These are phyloP conservation scores for Magnolia officinalis DNA, from an alignment of 164 flowering plant genomes.

Conservation along the genomic window DNA sequence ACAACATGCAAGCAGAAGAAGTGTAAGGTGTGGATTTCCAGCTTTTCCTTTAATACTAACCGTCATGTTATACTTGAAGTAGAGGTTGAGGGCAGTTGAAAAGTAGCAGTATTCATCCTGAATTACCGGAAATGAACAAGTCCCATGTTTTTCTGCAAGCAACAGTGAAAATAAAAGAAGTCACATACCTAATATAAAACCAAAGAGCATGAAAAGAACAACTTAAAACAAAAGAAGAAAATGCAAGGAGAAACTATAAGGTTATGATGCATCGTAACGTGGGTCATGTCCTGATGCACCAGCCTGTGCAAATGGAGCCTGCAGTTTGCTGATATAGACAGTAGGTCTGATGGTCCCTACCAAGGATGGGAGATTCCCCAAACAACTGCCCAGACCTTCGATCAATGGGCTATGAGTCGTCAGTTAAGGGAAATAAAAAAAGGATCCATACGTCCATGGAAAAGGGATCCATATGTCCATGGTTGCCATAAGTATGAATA, in stretches of 20 bases:
- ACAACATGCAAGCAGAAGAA: neutral
- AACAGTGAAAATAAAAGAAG: neutral
- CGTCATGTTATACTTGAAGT: constrained; percentile 75
- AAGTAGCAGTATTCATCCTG: constrained; percentile 75
- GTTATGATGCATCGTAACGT: neutral
- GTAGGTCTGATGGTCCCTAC: too few species aligned
- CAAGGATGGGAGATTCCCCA: too few species aligned
- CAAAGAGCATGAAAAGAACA: neutral
- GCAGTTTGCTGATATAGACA: neutral
- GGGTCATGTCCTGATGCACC: too few species aligned
- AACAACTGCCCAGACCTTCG: too few species aligned
- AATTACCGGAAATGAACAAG: constrained; percentile 69
- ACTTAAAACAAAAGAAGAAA: neutral
- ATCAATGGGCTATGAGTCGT: too few species aligned
- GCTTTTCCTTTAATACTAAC: constrained; percentile 38
- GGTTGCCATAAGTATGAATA: too few species aligned
- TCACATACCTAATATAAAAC: neutral
- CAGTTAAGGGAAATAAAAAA: too few species aligned
- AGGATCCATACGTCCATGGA: too few species aligned
- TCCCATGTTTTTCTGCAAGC: constrained; percentile 85
- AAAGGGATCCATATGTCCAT: too few species aligned
- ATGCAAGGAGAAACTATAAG: neutral
- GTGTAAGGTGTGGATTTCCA: neutral
- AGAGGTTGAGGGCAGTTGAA: constrained; percentile 56
- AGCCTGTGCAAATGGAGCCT: neutral